Base-by-base conservation (phyloP, 768 basidiomycete species). In the Trametes coccinea region DNA sequence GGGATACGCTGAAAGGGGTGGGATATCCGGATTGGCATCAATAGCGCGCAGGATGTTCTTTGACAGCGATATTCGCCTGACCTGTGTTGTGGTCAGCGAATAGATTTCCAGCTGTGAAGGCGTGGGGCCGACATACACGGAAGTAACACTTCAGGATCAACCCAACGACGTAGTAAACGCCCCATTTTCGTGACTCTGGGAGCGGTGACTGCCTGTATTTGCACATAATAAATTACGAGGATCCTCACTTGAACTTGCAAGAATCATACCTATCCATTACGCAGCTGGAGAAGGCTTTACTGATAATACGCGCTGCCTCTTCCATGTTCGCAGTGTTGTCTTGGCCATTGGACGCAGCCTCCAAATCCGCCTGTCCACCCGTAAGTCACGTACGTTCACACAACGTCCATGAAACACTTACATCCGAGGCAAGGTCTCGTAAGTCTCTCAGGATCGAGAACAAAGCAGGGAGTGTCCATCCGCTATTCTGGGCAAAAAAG, bases 71-170 rank as follows among this genome's bases (percentile, higher is more conserved):
- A 97, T 95, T 59, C 90, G 84, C 75, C 92, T 92, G 52, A 98
- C 86, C 95, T 96, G 69, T 53, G 56, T 13, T 13, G 14, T 34
- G 49, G n/a, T 34, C 11, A 52, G 40, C 16, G 13, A 49, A 13
- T 10, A 10, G 4, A 7, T 11, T 3, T 52, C 34, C 10, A 52
- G 29, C 17, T 27, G 43, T 29, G 13, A 4, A 53, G 39, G 1
- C 17, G 40, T 27, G 14, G 27, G 10, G 4, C 31, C 47, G 14
- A 80, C 89, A 73, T 74, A 86, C 95, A 67, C 88, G 87, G 81
- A 98, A 98, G 77, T 98, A 98, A 50, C 87, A 90, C 74, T 98
- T 98, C 73, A 99, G 77, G 57, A 95, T 88, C 52, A 96, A 78
- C 14, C 89, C 90, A 0, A 95, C 95, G 13, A 97, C 85, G 68